These are phyloP conservation scores for Yamadazyma tumulicola DNA, from an alignment of 805 yeast genomes.

Conservation along the genomic window DNA sequence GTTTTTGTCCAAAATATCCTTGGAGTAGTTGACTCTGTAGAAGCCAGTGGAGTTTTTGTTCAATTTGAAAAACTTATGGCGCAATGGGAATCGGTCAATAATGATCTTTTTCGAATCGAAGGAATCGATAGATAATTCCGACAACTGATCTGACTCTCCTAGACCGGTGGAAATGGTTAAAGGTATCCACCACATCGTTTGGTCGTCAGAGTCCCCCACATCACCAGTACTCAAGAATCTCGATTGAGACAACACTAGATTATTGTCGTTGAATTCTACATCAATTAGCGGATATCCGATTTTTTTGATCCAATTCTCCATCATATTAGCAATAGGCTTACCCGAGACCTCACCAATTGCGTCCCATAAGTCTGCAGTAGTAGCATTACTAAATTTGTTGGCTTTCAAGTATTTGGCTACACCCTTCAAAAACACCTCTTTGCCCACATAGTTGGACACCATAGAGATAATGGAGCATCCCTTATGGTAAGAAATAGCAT, in stretches of 20 bases:
- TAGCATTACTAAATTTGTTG: constrained; percentile 67
- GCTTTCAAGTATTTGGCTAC: constrained; percentile 64
- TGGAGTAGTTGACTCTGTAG: constrained; percentile 52
- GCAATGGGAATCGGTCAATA: constrained; percentile 20
- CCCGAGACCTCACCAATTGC: constrained; percentile 63
- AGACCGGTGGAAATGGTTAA: constrained; percentile 30
- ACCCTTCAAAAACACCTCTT: constrained; percentile 65
- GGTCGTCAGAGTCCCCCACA: constrained; percentile 53
- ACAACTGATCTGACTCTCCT: neutral
- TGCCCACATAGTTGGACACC: constrained; percentile 70
- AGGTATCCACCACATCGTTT: constrained; percentile 59
- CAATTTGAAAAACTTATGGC: constrained; percentile 37
- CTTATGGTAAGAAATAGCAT: constrained; percentile 74
- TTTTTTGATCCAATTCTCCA: constrained; percentile 70
- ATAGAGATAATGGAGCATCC: constrained; percentile 77
- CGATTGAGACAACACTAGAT: constrained; percentile 48
- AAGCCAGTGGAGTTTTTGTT: constrained; percentile 51
- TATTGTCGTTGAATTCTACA: constrained; percentile 39
- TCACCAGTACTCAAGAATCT: constrained; percentile 66
- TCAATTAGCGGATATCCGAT: constrained; percentile 71
- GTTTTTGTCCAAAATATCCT: constrained; percentile 35
- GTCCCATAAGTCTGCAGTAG: constrained; percentile 69
- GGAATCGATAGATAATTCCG: constrained; percentile 16
- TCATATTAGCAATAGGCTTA: constrained; percentile 52
- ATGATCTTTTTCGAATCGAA: constrained; percentile 20